These are phyloP conservation scores for Teunomyces panamensis DNA, from an alignment of 805 yeast genomes.

Conservation along the genomic window DNA sequence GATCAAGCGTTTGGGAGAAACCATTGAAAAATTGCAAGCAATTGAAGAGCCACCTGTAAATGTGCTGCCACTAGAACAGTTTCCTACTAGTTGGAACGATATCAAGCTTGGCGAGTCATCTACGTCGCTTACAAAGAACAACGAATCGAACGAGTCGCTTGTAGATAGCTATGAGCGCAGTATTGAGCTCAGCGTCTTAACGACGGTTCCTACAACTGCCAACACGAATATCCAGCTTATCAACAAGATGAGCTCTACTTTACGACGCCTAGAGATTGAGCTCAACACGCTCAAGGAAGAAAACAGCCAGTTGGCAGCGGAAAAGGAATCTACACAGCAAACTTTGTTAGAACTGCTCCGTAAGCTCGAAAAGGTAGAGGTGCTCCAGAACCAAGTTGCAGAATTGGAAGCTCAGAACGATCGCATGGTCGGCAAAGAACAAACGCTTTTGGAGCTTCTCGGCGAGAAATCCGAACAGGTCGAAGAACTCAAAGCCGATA, in stretches of 20 bases:
- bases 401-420: constrained; percentile 28
- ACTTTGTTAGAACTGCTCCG: constrained; percentile 53
- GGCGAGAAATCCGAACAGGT: constrained; percentile 88
- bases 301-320: constrained; percentile 47
- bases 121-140: constrained; percentile 23
- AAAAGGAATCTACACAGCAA: constrained; percentile 64
- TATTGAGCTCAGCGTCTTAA: constrained; percentile 4
- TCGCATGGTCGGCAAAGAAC: constrained; percentile 30
- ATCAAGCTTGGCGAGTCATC: constrained; percentile 50
- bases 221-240: constrained; percentile 55
- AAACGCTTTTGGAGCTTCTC: constrained; percentile 62
- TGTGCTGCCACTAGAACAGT: constrained; percentile 3
- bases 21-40: constrained; percentile 10
- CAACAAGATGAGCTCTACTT: constrained; percentile 70
- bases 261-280: constrained; percentile 80
- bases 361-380: constrained; percentile 24
- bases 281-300: constrained; percentile 63
- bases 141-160: constrained; percentile 14
- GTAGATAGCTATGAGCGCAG: constrained; percentile 5
- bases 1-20: constrained; percentile 21
- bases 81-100: constrained; percentile 9
- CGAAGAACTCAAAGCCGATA: constrained; percentile 84
- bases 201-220: constrained; percentile 10
- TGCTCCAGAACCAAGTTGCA: constrained; percentile 28
- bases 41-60: no score